Conservation (phyloP, 139 green algal species). For the Chlorella sp. region DNA sequence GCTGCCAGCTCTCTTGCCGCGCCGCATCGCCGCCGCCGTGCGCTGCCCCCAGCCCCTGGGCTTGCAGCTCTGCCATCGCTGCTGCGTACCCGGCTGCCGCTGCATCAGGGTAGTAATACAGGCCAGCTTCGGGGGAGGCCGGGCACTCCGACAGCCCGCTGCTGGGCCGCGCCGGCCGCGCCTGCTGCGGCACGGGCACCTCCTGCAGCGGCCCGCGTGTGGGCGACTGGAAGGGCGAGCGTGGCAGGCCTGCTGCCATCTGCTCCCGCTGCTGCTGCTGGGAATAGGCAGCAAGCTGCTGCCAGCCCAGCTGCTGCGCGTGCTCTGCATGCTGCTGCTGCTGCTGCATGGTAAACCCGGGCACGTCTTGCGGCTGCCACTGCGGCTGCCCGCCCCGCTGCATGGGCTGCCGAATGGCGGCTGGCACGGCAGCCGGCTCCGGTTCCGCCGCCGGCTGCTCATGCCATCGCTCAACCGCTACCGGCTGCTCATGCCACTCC, state of each 20-base stretch:
- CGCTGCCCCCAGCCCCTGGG: not conserved
- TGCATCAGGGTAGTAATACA: not conserved
- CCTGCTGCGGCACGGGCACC: not conserved
- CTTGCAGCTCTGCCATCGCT: conserved; percentile 1
- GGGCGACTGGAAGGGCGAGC: not conserved
- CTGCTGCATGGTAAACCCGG: not conserved
- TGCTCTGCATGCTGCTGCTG: not conserved
- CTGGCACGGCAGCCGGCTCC: not conserved
- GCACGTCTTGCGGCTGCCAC: not conserved
- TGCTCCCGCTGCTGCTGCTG: not conserved
- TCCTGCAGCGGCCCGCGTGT: not conserved
- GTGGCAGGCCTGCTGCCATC: not conserved
- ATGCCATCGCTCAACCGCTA: not conserved
- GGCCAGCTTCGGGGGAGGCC: not conserved
- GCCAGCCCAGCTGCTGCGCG: not conserved
- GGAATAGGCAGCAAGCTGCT: not conserved
- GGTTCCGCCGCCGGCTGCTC: not conserved
- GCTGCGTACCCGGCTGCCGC: conserved; percentile 13
- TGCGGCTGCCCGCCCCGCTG: not conserved
- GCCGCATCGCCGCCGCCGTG: not conserved
- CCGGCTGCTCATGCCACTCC: not conserved
- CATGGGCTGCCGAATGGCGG: not conserved
- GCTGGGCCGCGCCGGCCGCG: not conserved
- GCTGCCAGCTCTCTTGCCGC: conserved; percentile 19
- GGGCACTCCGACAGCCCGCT: conserved; percentile 3